These are phyloP conservation scores for Gelatoporia subvermispora DNA, from an alignment of 768 basidiomycete genomes.

Conservation along the genomic window DNA sequence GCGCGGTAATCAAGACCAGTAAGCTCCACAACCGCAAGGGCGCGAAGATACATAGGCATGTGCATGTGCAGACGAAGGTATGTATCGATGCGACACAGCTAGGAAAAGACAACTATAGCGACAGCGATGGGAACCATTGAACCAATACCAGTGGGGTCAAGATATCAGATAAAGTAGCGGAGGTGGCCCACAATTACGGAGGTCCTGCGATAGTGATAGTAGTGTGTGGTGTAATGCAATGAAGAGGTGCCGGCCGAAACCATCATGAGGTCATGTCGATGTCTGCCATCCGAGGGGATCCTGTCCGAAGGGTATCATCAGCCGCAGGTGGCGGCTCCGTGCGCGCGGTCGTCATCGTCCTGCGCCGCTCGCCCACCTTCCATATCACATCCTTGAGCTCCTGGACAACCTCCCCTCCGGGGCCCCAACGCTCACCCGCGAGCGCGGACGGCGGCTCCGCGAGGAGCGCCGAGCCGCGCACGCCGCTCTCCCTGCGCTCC, in stretches of 20 bases:
- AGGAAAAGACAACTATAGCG: no score
- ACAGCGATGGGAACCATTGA: no score
- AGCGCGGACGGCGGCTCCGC: slow-evolving; percentile 11
- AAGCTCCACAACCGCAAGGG: no score
- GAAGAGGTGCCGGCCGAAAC: neutral
- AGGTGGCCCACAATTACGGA: no score
- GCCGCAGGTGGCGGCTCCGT: neutral
- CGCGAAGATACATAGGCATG: no score
- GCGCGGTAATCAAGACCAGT: no score
- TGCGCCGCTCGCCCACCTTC: slow-evolving; percentile 72
- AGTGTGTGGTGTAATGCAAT: no score
- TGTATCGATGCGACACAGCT: no score
- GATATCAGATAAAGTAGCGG: no score
- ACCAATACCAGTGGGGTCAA: no score
- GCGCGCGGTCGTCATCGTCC: slow-evolving; percentile 39
- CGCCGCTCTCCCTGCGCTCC: slow-evolving; percentile 44
- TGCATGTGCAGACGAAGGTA: no score
- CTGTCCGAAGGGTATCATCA: slow-evolving; percentile 5
- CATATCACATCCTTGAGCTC: slow-evolving; percentile 85
- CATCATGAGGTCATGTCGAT: neutral
- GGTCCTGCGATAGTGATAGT: no score
- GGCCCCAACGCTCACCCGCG: slow-evolving; percentile 54
- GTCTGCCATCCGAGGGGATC: neutral
- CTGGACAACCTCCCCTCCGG: slow-evolving; percentile 74
- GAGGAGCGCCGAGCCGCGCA: slow-evolving; percentile 22